phyloP scores from a whole-genome alignment of 371 early-diverging fungal species.

The Syncephalastrum racemosum region DNA sequence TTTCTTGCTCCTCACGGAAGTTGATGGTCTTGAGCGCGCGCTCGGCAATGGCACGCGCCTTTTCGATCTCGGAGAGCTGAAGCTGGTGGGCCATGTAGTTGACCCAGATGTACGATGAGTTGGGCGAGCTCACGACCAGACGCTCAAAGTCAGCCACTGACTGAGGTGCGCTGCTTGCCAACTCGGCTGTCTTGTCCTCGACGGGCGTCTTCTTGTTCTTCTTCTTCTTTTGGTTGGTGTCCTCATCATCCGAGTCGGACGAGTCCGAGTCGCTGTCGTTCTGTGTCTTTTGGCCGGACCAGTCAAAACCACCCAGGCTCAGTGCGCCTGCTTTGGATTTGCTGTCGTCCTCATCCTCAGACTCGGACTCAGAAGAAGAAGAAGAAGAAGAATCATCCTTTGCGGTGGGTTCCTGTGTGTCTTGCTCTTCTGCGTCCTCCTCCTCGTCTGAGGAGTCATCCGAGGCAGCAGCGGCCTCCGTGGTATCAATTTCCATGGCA shows the following conservation, averaged over 20 bases:
- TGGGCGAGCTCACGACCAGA: conserved; percentile 89
- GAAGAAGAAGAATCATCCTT: conserved; percentile 21
- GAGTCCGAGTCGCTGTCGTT: conserved; percentile 32
- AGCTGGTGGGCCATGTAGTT: conserved; percentile 97
- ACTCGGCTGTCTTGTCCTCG: conserved; percentile 58
- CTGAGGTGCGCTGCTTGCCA: conserved; percentile 57
- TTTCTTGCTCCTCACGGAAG: conserved; percentile 92
- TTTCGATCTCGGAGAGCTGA: conserved; percentile 84
- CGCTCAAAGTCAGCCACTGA: conserved; percentile 82
- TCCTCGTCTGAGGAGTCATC: conserved; percentile 31
- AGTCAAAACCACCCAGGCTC: conserved; percentile 55
- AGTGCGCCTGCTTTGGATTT: conserved; percentile 33
- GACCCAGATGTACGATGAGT: conserved; percentile 96
- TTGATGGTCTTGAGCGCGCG: conserved; percentile 92
- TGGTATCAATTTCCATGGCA: conserved; percentile 21
- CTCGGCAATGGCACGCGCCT: conserved; percentile 91
- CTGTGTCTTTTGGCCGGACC: conserved; percentile 51
- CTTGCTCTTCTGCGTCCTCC: conserved; percentile 35
- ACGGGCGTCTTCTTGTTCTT: conserved; percentile 45
- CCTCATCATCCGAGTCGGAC: conserved; percentile 45
- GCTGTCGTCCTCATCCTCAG: conserved; percentile 54
- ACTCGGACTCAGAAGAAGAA: conserved; percentile 27
- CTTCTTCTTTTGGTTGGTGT: conserved; percentile 46
- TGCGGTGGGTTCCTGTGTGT: conserved; percentile 19
- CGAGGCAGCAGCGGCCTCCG: conserved; percentile 19